Conservation (phyloP, 2,329 filamentous ascomycete species). For the Fusarium sacchari region DNA sequence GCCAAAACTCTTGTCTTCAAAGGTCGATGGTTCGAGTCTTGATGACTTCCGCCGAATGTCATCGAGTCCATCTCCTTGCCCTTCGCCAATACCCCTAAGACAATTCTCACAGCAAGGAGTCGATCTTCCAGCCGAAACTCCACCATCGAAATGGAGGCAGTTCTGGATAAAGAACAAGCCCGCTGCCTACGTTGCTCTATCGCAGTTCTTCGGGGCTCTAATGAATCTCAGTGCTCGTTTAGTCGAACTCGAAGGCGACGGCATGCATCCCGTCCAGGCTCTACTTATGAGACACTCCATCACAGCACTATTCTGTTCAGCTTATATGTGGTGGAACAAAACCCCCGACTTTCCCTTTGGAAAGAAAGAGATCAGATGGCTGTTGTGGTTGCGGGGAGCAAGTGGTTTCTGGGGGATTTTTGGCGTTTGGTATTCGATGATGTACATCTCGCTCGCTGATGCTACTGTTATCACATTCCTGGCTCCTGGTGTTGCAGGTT, state of each 20-base stretch:
- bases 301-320: constrained; percentile 71
- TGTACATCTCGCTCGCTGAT: constrained; percentile 86
- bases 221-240: constrained; percentile 88
- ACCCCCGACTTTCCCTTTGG: constrained; percentile 79
- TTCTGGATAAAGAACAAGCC: constrained; percentile 76
- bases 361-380: constrained; percentile 68
- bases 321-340: constrained; percentile 78
- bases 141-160: constrained; percentile 39
- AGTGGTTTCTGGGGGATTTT: constrained; percentile 82
- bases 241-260: constrained; percentile 75
- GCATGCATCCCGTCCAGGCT: constrained; percentile 85
- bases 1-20: constrained; percentile 17
- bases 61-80: constrained; percentile 38
- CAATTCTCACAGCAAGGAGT: constrained; percentile 8
- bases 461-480: constrained; percentile 92
- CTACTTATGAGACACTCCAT: constrained; percentile 83
- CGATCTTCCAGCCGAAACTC: constrained; percentile 11
- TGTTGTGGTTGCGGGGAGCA: constrained; percentile 75
- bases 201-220: constrained; percentile 82
- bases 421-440: constrained; percentile 73
- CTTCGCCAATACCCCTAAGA: constrained; percentile 35
- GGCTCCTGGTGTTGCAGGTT: constrained; percentile 80
- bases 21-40: constrained; percentile 26
- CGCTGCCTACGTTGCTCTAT: constrained; percentile 75
- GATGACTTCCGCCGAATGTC: constrained; percentile 40